A percentile compares a stretch with the other conserved stretches of the same genome.
Conservation (phyloP, 2,329 filamentous ascomycete genomes). For the Microcyclospora pomicola region DNA sequence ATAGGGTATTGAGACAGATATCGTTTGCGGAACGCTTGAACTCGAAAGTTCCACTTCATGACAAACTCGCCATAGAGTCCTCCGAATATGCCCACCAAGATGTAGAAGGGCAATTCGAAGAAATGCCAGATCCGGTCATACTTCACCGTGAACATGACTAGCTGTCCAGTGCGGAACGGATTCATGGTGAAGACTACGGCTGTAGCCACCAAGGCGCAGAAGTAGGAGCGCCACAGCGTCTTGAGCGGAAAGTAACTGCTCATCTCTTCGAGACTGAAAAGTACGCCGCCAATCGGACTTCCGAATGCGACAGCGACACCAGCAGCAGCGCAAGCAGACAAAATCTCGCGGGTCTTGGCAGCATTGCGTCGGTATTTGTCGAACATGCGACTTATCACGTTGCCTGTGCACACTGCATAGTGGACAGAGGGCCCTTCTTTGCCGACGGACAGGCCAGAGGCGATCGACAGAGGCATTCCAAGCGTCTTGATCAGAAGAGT, state of each 20-base stretch:
- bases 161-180: slow-evolving; percentile 86
- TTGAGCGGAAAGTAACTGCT: slow-evolving; percentile 92
- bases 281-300: slow-evolving; percentile 87
- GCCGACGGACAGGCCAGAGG: slow-evolving; percentile 82
- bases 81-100: slow-evolving; percentile 82
- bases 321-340: slow-evolving; percentile 87
- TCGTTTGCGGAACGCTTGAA: slow-evolving; percentile 85
- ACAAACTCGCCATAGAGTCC: slow-evolving; percentile 92
- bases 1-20: slow-evolving; percentile 76
- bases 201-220: slow-evolving; percentile 89
- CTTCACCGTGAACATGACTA: slow-evolving; percentile 97
- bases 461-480: slow-evolving; percentile 79
- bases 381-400: slow-evolving; percentile 87
- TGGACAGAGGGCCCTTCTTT: slow-evolving; percentile 99
- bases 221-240: slow-evolving; percentile 96
- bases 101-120: slow-evolving; percentile 87
- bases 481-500: slow-evolving; percentile 91
- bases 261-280: slow-evolving; percentile 98
- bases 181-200: slow-evolving; percentile 92
- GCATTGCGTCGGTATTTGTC: slow-evolving; percentile 84
- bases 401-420: slow-evolving; percentile 93
- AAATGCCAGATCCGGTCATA: slow-evolving; percentile 98
- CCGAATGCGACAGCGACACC: slow-evolving; percentile 95
- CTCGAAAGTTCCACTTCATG: slow-evolving; percentile 92
- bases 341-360: slow-evolving; percentile 84